These are phyloP conservation scores for Alliaria petiolata DNA, from an alignment of 345 rosid species.

Conservation along the genomic window DNA sequence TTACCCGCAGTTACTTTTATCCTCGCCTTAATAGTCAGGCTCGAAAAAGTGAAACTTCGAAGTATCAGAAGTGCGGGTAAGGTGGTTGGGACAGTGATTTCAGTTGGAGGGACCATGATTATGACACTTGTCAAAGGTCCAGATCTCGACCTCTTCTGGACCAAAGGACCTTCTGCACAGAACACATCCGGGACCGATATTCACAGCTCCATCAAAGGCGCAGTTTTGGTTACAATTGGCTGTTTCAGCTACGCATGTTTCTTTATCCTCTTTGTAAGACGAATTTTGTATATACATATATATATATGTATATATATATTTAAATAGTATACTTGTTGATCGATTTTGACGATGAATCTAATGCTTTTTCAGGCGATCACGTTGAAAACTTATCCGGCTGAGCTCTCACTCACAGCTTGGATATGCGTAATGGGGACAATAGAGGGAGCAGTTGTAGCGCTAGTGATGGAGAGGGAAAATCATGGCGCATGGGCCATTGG, in stretches of 20 bases:
- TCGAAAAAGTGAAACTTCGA: conserved; percentile 60
- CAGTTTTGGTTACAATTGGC: conserved; percentile 54
- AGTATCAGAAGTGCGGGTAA: conserved; percentile 56
- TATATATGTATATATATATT: background rate
- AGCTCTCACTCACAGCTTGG: conserved; percentile 80
- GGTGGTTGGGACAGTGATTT: conserved; percentile 58
- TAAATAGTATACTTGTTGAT: background rate
- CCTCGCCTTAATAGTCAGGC: conserved; percentile 63
- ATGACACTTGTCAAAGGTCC: conserved; percentile 84
- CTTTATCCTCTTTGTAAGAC: conserved; percentile 59
- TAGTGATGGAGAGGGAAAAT: conserved; percentile 70
- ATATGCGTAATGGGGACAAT: conserved; percentile 71
- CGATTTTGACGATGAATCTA: background rate
- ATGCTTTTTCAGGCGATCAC: conserved; percentile 49
- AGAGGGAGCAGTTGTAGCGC: conserved; percentile 50
- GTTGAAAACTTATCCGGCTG: conserved; percentile 63
- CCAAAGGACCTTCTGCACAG: conserved; percentile 36
- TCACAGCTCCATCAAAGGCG: conserved; percentile 57
- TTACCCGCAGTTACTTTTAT: conserved; percentile 82
- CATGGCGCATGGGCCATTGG: conserved; percentile 49
- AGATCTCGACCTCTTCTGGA: conserved; percentile 47
- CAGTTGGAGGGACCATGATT: conserved; percentile 87
- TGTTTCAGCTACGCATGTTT: conserved; percentile 76
- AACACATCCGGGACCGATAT: conserved; percentile 41
- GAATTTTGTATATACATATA: background rate